Base-by-base conservation (phyloP, 2,329 filamentous ascomycete species). In the Penicillium sp. region DNA sequence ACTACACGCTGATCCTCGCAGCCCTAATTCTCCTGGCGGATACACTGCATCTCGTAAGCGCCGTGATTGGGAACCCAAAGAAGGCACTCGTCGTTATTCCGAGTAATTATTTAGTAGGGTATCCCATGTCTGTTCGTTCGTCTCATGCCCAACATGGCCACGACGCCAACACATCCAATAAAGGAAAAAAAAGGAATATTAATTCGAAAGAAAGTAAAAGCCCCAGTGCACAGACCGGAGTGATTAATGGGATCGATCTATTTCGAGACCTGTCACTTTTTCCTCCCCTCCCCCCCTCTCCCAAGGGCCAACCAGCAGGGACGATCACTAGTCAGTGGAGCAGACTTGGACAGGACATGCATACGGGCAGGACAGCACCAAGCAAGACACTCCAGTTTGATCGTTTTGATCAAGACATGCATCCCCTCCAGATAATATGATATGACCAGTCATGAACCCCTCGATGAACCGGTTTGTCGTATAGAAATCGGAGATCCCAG, bases 391-490 rank as follows among this genome's bases (percentile, higher is more conserved):
- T 18, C 37, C 24, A 3, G 44, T 13, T 35, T n/a, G 46, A 50
- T 46, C 10, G 44, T 13, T 13, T 35, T 2, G 46, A 50, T 39
- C 22, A 18, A 40, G 49, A 39, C 46, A 19, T 49, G 46, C 46
- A 19, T 13, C 46, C 13, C n/a, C 16, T 22, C 31, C 36, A 3
- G 27, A 44, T 55, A 22, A 22, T 22, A 22, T 22, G 22, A 22
- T 60, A 46, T 66, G 66, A 68, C 56, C 40, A 55, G 55, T 67
- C 65, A 59, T 31, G 66, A 68, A 67, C 66, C 19, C 44, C 39
- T 59, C 56, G 56, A 59, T 59, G 52, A 50, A 46, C 27, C 37
- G 50, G 49, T 41, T 58, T 51, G 33, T 46, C 24, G 24, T 13
- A 31, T 16, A 9, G 24, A 40, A 24, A 49, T 19, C 46, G 46